phyloP scores from a whole-genome alignment of 345 rosid species.

The Camelina hispida region DNA sequence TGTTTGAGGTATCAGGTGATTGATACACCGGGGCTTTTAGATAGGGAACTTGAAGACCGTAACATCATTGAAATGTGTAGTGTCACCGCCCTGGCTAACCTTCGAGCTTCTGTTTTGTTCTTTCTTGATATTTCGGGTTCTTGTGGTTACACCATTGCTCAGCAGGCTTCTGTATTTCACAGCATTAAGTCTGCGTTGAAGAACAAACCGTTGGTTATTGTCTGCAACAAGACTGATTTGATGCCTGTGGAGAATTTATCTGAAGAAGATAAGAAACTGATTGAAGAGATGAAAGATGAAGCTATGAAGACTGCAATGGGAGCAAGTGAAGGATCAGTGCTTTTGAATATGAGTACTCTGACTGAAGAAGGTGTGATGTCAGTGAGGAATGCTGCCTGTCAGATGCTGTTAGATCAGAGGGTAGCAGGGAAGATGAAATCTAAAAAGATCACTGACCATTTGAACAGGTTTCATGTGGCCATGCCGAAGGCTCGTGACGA shows the following conservation, averaged over 20 bases:
- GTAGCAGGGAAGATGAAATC: conserved; percentile 88
- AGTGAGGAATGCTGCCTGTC: conserved; percentile 87
- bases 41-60: conserved; percentile 76
- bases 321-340: conserved; percentile 56
- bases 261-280: conserved; percentile 69
- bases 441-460: conserved; percentile 80
- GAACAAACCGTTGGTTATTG: conserved; percentile 89
- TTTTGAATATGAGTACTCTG: conserved; percentile 78
- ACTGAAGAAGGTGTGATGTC: conserved; percentile 78
- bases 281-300: conserved; percentile 78
- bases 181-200: conserved; percentile 71
- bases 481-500: conserved; percentile 79
- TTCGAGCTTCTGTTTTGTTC: conserved; percentile 60
- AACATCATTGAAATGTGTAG: conserved; percentile 97
- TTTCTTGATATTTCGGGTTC: conserved; percentile 87
- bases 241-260: conserved; percentile 75
- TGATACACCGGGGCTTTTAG: conserved; percentile 32
- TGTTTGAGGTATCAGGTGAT: conserved; percentile 52
- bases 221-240: conserved; percentile 93
- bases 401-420: conserved; percentile 78
- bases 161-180: conserved; percentile 89
- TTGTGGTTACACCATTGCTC: conserved; percentile 90
- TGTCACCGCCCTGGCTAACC: conserved; percentile 87
- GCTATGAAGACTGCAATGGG: conserved; percentile 75
- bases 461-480: conserved; percentile 86